These are phyloP conservation scores for Skeletonema potamos DNA, from an alignment of 108 stramenopile species.

Conservation along the genomic window DNA sequence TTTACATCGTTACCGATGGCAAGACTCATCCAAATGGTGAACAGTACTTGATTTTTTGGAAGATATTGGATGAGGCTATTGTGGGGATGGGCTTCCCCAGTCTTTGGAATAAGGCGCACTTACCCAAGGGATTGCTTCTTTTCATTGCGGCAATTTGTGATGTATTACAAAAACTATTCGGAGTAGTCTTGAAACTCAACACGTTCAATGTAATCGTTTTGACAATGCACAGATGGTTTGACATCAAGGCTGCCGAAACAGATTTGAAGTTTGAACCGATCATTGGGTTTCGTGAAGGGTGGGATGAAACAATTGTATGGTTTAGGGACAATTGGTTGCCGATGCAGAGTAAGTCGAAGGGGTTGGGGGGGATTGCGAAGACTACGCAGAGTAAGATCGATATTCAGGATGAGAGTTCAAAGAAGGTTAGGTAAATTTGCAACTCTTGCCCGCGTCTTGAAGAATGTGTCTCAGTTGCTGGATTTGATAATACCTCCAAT, in stretches of 20 bases:
- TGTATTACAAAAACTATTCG: constrained; percentile 59
- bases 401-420: constrained; percentile 45
- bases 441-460: too few relatives aligned
- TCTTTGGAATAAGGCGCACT: constrained; percentile 77
- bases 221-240: constrained; percentile 94
- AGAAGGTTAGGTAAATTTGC: constrained; percentile 21
- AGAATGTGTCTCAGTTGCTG: not conserved
- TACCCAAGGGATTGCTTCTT: constrained; percentile 81
- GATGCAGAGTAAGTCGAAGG: constrained; percentile 14
- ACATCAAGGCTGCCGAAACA: constrained; percentile 80
- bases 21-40: constrained; percentile 55
- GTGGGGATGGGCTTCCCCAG: constrained; percentile 89
- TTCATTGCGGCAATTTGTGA: constrained; percentile 81
- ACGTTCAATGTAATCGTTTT: constrained; percentile 93
- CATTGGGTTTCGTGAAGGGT: constrained; percentile 88
- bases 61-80: constrained; percentile 85
- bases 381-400: constrained; percentile 49
- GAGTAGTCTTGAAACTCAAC: constrained; percentile 86
- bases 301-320: constrained; percentile 90
- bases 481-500: not conserved
- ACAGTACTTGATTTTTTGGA: constrained; percentile 87
- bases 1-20: constrained; percentile 98
- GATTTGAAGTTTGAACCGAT: constrained; percentile 94
- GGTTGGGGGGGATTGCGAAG: constrained; percentile 33
- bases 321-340: constrained; percentile 94